Conservation (phyloP, 306 rosid species). For the Carpinus viminea region DNA sequence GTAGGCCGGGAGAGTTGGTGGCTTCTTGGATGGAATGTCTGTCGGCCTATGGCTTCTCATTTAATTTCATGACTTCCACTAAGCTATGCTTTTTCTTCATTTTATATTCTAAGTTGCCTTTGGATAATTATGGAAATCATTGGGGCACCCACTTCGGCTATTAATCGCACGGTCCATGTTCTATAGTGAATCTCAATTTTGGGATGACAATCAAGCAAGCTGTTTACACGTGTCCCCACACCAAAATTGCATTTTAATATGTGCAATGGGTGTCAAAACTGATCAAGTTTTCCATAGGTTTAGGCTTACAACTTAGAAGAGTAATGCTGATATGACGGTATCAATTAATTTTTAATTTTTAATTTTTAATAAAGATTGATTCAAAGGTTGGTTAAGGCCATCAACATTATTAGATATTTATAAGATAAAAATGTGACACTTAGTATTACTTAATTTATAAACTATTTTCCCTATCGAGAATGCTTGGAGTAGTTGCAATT, state of each 20-base stretch:
- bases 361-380: too few species aligned
- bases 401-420: too few species aligned
- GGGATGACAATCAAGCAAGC: slow-evolving; percentile 16
- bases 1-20: slow-evolving; percentile 2
- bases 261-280: neutral
- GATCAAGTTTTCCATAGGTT: neutral
- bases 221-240: slow-evolving; percentile 1
- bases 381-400: too few species aligned
- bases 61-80: slow-evolving; percentile 27
- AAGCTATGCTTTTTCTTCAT: neutral
- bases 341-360: too few species aligned
- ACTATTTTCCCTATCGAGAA: too few species aligned
- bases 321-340: too few species aligned
- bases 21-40: slow-evolving; percentile 36
- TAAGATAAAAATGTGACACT: too few species aligned
- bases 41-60: slow-evolving; percentile 6
- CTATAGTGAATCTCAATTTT: slow-evolving; percentile 4
- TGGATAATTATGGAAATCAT: neutral
- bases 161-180: neutral
- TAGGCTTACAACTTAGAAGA: neutral
- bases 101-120: neutral
- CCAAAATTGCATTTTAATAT: neutral
- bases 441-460: too few species aligned
- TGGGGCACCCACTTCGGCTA: neutral
- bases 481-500: too few species aligned